Percentiles rank a stretch among this genome's conserved stretches.
Conservation (phyloP, 2,329 filamentous ascomycete genomes). For the Rhexocercosporidium sp. region DNA sequence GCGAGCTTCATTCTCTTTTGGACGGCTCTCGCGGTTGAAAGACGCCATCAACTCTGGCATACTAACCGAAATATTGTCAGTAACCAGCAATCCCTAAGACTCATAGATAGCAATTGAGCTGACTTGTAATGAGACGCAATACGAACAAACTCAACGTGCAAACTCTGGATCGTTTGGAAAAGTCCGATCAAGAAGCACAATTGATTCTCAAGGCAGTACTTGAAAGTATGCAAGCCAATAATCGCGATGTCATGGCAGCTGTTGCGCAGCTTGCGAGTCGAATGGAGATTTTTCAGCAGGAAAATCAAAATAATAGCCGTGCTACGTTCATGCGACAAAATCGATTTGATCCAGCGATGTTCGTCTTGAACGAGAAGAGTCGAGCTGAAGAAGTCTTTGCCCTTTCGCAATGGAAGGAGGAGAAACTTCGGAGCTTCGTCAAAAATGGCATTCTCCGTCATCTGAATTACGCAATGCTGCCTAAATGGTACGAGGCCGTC, state of each 20-base stretch:
- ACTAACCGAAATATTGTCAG: too few relatives aligned
- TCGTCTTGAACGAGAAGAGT: neutral
- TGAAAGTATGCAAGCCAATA: neutral
- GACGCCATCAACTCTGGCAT: too few relatives aligned
- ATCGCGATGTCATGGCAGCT: neutral
- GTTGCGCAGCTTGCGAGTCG: neutral
- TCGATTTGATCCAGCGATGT: neutral
- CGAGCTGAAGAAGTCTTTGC: neutral
- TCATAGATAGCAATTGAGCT: too few relatives aligned
- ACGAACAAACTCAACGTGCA: too few relatives aligned
- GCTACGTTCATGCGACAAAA: neutral
- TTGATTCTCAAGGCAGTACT: neutral
- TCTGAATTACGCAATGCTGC: neutral
- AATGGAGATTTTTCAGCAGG: neutral
- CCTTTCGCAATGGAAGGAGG: neutral
- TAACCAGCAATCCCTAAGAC: too few relatives aligned
- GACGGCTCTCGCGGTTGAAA: too few relatives aligned
- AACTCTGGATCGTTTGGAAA: too few relatives aligned
- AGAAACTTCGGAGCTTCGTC: neutral
- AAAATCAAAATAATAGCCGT: too few relatives aligned
- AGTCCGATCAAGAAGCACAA: too few relatives aligned
- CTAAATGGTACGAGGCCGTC: neutral
- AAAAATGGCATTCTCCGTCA: neutral
- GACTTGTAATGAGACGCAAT: too few relatives aligned
- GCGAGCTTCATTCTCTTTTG: too few relatives aligned